These are phyloP conservation scores for Dactylellina sp. DNA, from an alignment of 2,329 filamentous ascomycete species.

Conservation along the genomic window DNA sequence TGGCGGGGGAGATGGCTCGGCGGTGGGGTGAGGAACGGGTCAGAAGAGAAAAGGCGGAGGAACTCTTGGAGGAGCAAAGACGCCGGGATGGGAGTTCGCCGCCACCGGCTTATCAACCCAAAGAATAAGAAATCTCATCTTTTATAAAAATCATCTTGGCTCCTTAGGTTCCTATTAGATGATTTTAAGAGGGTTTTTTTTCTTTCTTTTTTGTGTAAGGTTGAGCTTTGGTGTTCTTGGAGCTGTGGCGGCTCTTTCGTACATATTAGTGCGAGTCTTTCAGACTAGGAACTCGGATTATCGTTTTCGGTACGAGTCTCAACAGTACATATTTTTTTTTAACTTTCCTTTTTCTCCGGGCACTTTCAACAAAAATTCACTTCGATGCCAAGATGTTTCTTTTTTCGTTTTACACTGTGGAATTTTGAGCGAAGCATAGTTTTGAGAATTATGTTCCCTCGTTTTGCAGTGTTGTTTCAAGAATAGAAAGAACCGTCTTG, in stretches of 20 bases:
- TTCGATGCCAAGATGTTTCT: slow-evolving; percentile 20
- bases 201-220: not conserved
- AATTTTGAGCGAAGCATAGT: slow-evolving; percentile 16
- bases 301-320: slow-evolving; percentile 22
- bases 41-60: slow-evolving; percentile 57
- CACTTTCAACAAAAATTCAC: slow-evolving; percentile 24
- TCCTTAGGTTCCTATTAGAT: slow-evolving; percentile 7
- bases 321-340: slow-evolving; percentile 33
- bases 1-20: slow-evolving; percentile 89
- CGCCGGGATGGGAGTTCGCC: slow-evolving; percentile 57
- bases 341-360: not conserved
- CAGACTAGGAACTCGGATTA: slow-evolving; percentile 16
- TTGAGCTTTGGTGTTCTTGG: slow-evolving; percentile 13
- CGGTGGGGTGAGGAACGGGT: slow-evolving; percentile 89
- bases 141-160: slow-evolving; percentile 9
- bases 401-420: slow-evolving; percentile 7
- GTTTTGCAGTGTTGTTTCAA: slow-evolving; percentile 13
- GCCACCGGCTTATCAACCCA: slow-evolving; percentile 47
- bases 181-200: not conserved
- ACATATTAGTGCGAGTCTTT: slow-evolving; percentile 37
- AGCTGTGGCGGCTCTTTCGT: slow-evolving; percentile 12
- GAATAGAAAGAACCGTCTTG: slow-evolving; percentile 14
- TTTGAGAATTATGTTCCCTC: slow-evolving; percentile 38
- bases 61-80: slow-evolving; percentile 56
- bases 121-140: slow-evolving; percentile 25